These are phyloP conservation scores for Ogataea kodamae DNA, from an alignment of 805 yeast genomes.

Conservation along the genomic window DNA sequence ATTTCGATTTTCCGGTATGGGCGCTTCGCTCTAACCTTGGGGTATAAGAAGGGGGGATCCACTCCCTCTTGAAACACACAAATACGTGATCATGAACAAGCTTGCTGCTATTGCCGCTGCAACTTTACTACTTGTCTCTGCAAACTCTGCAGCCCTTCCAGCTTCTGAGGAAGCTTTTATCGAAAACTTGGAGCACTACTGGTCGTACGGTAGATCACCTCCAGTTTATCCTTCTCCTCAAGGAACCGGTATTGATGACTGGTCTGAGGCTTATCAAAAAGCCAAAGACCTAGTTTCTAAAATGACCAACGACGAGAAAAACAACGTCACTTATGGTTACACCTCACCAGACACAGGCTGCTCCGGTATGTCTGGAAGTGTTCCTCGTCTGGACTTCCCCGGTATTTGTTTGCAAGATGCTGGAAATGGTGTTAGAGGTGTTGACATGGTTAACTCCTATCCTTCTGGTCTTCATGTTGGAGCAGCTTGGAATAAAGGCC, in stretches of 20 bases:
- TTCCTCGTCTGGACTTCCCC: slow-evolving; percentile 55
- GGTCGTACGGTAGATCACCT: slow-evolving; percentile 20
- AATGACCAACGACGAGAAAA: slow-evolving; percentile 57
- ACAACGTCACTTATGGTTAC: slow-evolving; percentile 55
- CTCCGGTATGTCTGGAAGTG: slow-evolving; percentile 57
- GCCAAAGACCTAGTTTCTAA: slow-evolving; percentile 54
- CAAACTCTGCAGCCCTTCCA: too few species aligned
- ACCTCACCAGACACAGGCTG: slow-evolving; percentile 9
- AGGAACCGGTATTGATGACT: slow-evolving; percentile 29
- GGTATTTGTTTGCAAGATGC: slow-evolving; percentile 61
- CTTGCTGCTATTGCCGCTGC: too few species aligned
- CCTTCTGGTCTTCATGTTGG: slow-evolving; percentile 61
- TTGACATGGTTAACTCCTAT: slow-evolving; percentile 54
- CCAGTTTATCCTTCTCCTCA: slow-evolving; percentile 22
- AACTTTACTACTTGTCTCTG: too few species aligned
- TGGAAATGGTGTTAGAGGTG: slow-evolving; percentile 55
- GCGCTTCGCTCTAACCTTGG: too few species aligned
- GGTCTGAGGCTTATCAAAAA: slow-evolving; percentile 56
- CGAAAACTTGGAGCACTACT: slow-evolving; percentile 15
- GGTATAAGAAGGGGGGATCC: too few species aligned
- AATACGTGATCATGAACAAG: too few species aligned
- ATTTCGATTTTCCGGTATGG: too few species aligned
- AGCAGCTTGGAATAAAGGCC: slow-evolving; percentile 51
- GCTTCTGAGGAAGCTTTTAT: too few species aligned
- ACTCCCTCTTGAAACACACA: too few species aligned